Evolutionary conservation across 768 basidiomycete genomes (phyloP), one percentile per base, ranked within the genome.

Genomic region (Phylloporus sp.): DNA sequence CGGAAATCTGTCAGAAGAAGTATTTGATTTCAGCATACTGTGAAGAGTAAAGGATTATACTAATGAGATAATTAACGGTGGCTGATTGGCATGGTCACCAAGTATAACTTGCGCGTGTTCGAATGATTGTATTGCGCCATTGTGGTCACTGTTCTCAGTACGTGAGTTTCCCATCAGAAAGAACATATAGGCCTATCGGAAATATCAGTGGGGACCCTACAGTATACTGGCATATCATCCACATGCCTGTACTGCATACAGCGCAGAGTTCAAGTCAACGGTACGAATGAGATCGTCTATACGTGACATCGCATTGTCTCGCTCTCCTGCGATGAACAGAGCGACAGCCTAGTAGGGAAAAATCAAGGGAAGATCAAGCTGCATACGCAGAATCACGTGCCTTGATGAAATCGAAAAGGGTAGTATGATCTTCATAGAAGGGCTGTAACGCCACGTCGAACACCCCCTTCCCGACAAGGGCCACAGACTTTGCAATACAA

Each of bases 281-380:
- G 16, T 0, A 29, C 27, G 13, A 10, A 52, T 52, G 20, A 52
- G 46, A 22, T 47, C 46, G 3, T 44, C 46, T 12, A 28, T 6
- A 7, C 53, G 53, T 3, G 53, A 57, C 31, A 55, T 48, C 8
- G 46, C 56, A 27, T 41, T 29, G 7, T 20, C 26, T 6, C 47
- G 13, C 5, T 54, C 41, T 23, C 55, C 55, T 5, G 39, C 44
- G 39, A 50, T 43, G 15, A 44, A 54, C 2, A 50, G 7, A 24
- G 54, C 34, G 9, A 56, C 22, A 6, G 52, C 52, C 55, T 54
- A 10, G 20, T 13, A 3, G 26, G 5, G 7, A 36, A n/a, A 4
- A 35, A 13, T 10, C 20, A 5, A 26, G 23, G 0, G 22, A 20
- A 2, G 6, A 41, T 13, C 11, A 23, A 50, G 26, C 11, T 24